Percentiles rank a stretch among this genome's conserved stretches.
phyloP scores from a whole-genome alignment of 164 flowering plant genomes.

The Nelumbo lutea region DNA sequence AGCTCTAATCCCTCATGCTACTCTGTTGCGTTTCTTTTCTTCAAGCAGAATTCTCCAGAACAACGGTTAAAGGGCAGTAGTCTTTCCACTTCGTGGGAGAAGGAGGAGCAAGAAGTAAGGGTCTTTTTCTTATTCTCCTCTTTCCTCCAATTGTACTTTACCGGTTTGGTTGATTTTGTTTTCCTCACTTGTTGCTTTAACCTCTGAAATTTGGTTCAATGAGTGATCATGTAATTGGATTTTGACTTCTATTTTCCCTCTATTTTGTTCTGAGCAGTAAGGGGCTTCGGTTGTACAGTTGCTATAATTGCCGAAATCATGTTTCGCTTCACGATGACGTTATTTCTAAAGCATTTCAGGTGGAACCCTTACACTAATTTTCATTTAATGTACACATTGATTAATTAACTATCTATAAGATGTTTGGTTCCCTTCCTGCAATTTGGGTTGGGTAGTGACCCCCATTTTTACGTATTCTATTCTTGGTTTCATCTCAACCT shows the following conservation, averaged over 20 bases:
- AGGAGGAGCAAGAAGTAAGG: conserved; percentile 5
- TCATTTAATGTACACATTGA: neutral
- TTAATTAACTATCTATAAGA: neutral
- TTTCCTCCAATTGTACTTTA: neutral
- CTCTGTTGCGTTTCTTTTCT: conserved; percentile 1
- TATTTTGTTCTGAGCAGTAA: neutral
- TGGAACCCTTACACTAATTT: conserved; percentile 10
- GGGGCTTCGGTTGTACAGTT: conserved; percentile 52
- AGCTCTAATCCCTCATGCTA: neutral
- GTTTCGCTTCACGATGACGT: conserved; percentile 68
- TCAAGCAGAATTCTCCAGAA: conserved; percentile 8
- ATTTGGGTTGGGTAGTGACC: neutral
- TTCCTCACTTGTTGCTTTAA: neutral
- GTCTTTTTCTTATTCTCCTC: neutral
- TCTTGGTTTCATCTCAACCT: neutral
- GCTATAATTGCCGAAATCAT: conserved; percentile 64
- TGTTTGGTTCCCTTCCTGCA: neutral
- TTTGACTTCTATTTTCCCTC: neutral
- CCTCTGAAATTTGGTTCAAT: neutral
- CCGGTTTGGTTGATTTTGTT: neutral
- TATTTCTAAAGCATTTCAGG: conserved; percentile 67
- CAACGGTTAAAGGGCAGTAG: neutral
- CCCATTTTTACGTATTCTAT: neutral
- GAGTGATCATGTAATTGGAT: neutral
- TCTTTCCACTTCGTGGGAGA: neutral